Base-by-base conservation (phyloP, 441 rosid genomes). In the Arabidopsis hybrid region DNA sequence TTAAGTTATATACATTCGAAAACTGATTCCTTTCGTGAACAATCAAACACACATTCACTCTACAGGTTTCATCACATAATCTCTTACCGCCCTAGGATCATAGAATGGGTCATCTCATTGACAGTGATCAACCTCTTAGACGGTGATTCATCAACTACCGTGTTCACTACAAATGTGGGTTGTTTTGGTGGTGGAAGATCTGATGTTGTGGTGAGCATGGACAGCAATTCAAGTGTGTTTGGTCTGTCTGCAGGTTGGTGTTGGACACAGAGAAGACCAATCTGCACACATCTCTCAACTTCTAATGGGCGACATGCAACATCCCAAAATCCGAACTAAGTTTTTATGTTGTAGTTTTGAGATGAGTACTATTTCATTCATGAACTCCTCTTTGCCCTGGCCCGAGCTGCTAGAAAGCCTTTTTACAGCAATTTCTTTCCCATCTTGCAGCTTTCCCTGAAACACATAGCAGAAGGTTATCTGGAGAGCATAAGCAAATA, bases 261-360 rank as follows among this genome's bases (percentile, higher is more conserved):
- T 59, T 77, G 76, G 7, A 65, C 56, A 50, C 80, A 77, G 1
- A 71, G 62, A 16, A 70, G 3, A 32, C 72, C 63, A 11, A 77
- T 51, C 59, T 71, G 72, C 8, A 70, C 72, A 65, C 80, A 70
- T 16, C 76, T 58, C 2, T 4, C 38, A 59, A 66, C 78, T 59
- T 58, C 46, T 0, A 2, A 18, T 3, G 38, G 67, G 2, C 4
- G 31, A 50, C 60, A 49, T 13, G 78, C 84, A 85, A 17, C 81
- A 81, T 26, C 89, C 85, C 3, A 82, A 69, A 29, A 85, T 65
- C 14, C 79, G 46, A 12, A 82, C 86, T 5, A 85, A 83, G 76
- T 85, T 85, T 45, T 65, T 42, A 12, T 87, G 91, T 57, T 85
- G 87, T 8, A 85, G 81, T 46, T 82, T 63, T 3, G 88, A 83